These are phyloP conservation scores for Geotrichum aggregatum DNA, from an alignment of 1,139 yeast genomes.

Conservation along the genomic window DNA sequence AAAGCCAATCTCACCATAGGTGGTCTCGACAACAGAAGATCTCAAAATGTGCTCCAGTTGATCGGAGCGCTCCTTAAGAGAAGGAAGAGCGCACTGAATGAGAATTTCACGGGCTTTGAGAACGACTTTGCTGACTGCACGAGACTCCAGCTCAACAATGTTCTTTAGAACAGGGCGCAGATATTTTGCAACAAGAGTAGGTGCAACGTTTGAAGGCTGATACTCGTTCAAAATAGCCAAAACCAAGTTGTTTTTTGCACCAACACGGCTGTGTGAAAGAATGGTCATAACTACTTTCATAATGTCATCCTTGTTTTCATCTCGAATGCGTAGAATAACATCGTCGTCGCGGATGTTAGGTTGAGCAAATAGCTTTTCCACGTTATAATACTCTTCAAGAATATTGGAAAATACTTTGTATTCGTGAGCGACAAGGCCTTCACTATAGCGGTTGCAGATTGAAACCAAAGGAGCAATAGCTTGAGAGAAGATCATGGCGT, in stretches of 20 bases:
- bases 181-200: conserved; percentile 58
- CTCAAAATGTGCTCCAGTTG: conserved; percentile 94
- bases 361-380: conserved; percentile 76
- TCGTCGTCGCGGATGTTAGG: conserved; percentile 69
- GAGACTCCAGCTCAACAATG: conserved; percentile 81
- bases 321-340: conserved; percentile 79
- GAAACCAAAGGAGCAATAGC: conserved; percentile 68
- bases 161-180: conserved; percentile 69
- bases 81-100: conserved; percentile 94
- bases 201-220: conserved; percentile 54
- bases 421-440: conserved; percentile 83
- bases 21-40: conserved; percentile 81
- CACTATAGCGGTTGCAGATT: conserved; percentile 64
- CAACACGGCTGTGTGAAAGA: conserved; percentile 87
- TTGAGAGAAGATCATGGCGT: conserved; percentile 45
- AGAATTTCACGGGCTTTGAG: conserved; percentile 92
- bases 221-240: conserved; percentile 79
- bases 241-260: conserved; percentile 86
- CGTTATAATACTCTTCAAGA: conserved; percentile 65
- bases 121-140: conserved; percentile 91
- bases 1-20: conserved; percentile 70
- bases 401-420: conserved; percentile 66
- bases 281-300: conserved; percentile 66
- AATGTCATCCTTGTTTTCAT: conserved; percentile 74
- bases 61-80: conserved; percentile 91